Evolutionary conservation across 352 stramenopile species (phyloP), one percentile per base, ranked within the genome.

Genomic region (Globisporangium camurandrum): DNA sequence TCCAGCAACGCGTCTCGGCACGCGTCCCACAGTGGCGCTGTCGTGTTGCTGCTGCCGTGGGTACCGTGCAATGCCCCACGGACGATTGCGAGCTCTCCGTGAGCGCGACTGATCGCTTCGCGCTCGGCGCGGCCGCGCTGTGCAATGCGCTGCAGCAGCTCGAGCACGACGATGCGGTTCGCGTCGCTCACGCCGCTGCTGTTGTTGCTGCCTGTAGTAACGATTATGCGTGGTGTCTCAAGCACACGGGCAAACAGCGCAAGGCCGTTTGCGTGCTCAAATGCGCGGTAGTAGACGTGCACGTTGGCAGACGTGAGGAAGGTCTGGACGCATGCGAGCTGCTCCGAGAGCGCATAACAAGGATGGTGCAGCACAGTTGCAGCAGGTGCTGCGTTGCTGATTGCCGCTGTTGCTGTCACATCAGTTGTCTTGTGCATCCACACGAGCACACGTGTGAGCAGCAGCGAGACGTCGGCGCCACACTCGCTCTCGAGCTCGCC

Each of bases 401-500:
- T n/a, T n/a, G n/a, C n/a, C n/a, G n/a, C n/a, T n/a, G n/a, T n/a
- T n/a, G n/a, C n/a, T n/a, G n/a, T n/a, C n/a, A n/a, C n/a, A n/a
- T n/a, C n/a, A 2, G 49, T 59, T 22, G 59, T 72, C 46, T 69
- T 85, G n/a, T 75, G 64, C 67, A 89, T 83, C 78, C 71, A 89
- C 11, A 68, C 67, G 36, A 88, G 51, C 8, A 88, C 60, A 5
- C 79, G 75, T 10, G 75, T 65, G 28, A 90, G 46, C 34, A 88
- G 66, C 17, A 90, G 68, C 24, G 69, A 64, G 22, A 80, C 48
- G 20, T 84, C 59, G 5, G 55, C 34, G 0, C 71, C 79, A 28
- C 58, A 84, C 31, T 80, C 61, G 11, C 38, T 57, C 46, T 86
- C 64, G 4, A 88, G 56, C 14, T 62, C 56, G 10, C 47, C 39